Evolutionary conservation across 2,329 filamentous ascomycete species (phyloP).

Genomic region (Diaporthe citrichinensis): DNA sequence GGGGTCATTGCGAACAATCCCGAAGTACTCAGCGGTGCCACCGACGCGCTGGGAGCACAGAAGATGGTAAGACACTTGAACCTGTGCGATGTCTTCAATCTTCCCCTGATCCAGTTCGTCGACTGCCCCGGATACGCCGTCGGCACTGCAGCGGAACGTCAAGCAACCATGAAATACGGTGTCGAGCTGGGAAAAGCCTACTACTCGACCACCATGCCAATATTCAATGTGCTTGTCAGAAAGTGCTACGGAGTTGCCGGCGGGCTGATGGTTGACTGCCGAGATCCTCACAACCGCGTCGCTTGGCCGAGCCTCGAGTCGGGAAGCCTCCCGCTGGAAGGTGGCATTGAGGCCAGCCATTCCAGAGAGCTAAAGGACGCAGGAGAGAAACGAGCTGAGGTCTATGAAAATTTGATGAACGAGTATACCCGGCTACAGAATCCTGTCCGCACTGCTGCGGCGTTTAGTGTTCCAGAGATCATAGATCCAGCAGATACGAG

Average conservation of each 20-base stretch:
- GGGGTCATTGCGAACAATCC: conserved; percentile 73
- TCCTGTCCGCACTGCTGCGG: conserved; percentile 74
- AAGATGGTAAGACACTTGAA: conserved; percentile 73
- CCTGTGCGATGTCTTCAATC: conserved; percentile 75
- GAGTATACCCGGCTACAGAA: conserved; percentile 75
- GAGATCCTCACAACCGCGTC: conserved; percentile 72
- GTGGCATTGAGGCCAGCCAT: conserved; percentile 76
- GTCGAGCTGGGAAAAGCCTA: conserved; percentile 73
- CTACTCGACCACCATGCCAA: conserved; percentile 72
- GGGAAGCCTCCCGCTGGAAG: conserved; percentile 73
- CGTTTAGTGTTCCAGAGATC: conserved; percentile 75
- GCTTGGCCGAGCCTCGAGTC: conserved; percentile 76
- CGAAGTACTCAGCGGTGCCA: conserved; percentile 72
- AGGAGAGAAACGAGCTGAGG: conserved; percentile 62
- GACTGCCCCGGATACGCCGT: conserved; percentile 58
- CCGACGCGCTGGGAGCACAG: conserved; percentile 72
- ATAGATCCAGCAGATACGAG: conserved; percentile 74
- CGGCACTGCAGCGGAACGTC: conserved; percentile 73
- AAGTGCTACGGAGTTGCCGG: conserved; percentile 75
- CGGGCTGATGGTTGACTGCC: conserved; percentile 73
- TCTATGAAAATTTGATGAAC: conserved; percentile 70
- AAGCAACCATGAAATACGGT: conserved; percentile 75
- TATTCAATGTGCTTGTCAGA: conserved; percentile 74
- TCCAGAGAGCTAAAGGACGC: conserved; percentile 70
- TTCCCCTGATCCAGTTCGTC: conserved; percentile 74